These are phyloP conservation scores for Scedosporium aurantiacum DNA, from an alignment of 2,329 filamentous ascomycete genomes.

Conservation along the genomic window DNA sequence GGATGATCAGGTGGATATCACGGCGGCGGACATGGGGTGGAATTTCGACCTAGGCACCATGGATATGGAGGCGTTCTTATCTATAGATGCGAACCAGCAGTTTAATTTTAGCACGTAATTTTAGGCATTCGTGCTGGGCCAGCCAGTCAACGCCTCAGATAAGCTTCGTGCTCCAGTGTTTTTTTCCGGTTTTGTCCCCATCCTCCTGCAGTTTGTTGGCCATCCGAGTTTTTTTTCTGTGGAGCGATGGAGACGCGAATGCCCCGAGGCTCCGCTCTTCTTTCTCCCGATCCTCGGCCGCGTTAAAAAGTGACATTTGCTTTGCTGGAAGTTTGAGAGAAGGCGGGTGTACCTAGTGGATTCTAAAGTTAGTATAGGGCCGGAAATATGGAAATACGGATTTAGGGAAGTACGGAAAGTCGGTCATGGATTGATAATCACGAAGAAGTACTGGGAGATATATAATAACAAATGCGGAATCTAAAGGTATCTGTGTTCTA, in stretches of 20 bases:
- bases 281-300: no score
- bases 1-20: conserved; percentile 17
- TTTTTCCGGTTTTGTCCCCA: no score
- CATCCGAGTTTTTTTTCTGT: not conserved
- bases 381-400: conserved; percentile 4
- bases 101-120: conserved; percentile 4
- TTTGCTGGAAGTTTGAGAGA: not conserved
- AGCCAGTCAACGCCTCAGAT: no score
- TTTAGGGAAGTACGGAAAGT: not conserved
- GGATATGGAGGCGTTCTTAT: conserved; percentile 22
- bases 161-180: no score
- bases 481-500: not conserved
- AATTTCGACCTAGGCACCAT: conserved; percentile 20
- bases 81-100: conserved; percentile 16
- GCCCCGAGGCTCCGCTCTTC: no score
- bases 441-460: not conserved
- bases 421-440: not conserved
- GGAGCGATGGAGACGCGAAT: not conserved
- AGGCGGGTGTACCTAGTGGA: not conserved
- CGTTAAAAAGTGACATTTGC: no score
- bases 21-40: conserved; percentile 18
- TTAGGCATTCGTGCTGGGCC: no score
- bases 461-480: not conserved
- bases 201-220: no score
- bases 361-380: no score